Evolutionary conservation across 306 rosid genomes (phyloP), one percentile per base, ranked within the genome.

Genomic region (Trifolium subterraneum): DNA sequence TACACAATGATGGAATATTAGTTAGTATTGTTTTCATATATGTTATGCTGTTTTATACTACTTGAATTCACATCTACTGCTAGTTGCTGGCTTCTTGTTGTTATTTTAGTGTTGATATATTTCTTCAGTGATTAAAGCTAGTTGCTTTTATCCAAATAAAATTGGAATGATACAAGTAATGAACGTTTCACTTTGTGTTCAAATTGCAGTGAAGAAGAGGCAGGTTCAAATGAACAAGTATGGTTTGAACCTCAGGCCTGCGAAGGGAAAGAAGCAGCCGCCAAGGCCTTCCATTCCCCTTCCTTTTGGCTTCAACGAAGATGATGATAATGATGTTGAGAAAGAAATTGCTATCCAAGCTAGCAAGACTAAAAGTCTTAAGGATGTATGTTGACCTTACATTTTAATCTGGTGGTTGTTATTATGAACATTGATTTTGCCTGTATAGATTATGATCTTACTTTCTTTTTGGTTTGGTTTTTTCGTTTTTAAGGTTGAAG

Each of bases 261-360:
- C 86, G 0, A 88, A 84, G 71, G 81, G 81, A 67, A 87, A 88
- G 89, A 78, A 91, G 79, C 88, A 59, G 68, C 85, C 83, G 10
- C 27, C 86, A 8, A 91, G 84, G 71, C 88, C 85, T 13, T 80
- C 93, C 22, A 58, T 82, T 25, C 83, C 88, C 15, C 79, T 80
- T 38, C 87, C 87, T 59, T 79, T 84, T 44, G 95, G 92, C 14
- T 91, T 94, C 68, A 83, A 87, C 11, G 86, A 88, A 9, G 91
- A 88, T 2, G 87, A 91, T 20, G 94, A 85, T 2, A 62, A 94
- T 61, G 84, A 94, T 23, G 87, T 91, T 5, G 99, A 91, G 88
- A 83, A 85, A 64, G 93, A 91, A 77, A 94, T 94, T 56, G 88
- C 89, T 80, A 85, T 89, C 31, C 90, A 94, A 27, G 97, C 99